Conservation (phyloP, 2,329 filamentous ascomycete species). For the Trichoderma aggressivum region DNA sequence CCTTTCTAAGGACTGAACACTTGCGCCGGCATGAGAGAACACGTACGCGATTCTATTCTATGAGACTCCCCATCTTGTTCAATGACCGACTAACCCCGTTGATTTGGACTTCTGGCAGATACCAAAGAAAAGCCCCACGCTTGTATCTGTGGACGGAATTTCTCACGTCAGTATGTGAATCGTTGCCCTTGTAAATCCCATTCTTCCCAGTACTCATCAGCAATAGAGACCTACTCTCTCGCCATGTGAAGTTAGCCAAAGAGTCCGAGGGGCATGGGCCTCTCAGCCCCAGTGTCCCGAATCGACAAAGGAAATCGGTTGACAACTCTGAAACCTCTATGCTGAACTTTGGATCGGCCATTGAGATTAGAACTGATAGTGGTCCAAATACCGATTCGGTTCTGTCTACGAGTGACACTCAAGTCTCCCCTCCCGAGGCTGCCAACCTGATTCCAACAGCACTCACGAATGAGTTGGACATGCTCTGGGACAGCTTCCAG, state of each 20-base stretch:
- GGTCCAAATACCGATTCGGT: neutral
- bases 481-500: constrained; percentile 11
- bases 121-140: constrained; percentile 12
- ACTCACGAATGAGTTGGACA: neutral
- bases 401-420: neutral
- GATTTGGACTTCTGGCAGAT: neutral
- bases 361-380: neutral
- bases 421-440: neutral
- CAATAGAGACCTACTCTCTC: neutral
- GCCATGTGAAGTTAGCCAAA: constrained; percentile 6
- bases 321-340: neutral
- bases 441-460: neutral
- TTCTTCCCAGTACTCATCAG: neutral
- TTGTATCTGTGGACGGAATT: constrained; percentile 10
- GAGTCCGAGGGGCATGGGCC: constrained; percentile 4
- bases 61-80: neutral
- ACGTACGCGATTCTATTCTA: neutral
- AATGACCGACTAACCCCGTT: neutral
- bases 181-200: neutral
- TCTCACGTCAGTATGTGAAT: neutral
- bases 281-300: neutral
- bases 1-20: constrained; percentile 6
- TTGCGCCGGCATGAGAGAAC: constrained; percentile 13
- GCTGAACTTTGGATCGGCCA: neutral
- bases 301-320: neutral